Percentiles rank a stretch among this genome's conserved stretches.
Evolutionary conservation across 1,284 basidiomycete genomes (phyloP).

Genomic region (Volvariella surrecta): DNA sequence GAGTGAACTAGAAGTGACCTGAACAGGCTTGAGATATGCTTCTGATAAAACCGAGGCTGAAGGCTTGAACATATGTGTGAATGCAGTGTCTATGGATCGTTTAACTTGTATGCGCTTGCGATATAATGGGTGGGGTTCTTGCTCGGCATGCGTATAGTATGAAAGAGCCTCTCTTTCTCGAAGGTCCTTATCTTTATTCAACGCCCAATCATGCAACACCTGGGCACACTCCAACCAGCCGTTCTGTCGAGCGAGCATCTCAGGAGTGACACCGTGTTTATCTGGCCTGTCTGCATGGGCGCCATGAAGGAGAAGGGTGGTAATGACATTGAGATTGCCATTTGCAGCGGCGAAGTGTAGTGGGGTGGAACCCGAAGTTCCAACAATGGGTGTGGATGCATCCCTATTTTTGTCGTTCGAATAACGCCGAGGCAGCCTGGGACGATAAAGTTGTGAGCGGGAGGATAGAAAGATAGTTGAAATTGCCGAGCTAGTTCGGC

Average conservation of each 20-base stretch:
- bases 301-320: slow-evolving; percentile 71
- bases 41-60: slow-evolving; percentile 20
- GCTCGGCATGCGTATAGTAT: slow-evolving; percentile 17
- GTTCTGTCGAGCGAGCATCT: slow-evolving; percentile 59
- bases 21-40: slow-evolving; percentile 14
- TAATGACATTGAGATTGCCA: slow-evolving; percentile 71
- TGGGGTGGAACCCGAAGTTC: slow-evolving; percentile 79
- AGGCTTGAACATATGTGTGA: slow-evolving; percentile 44
- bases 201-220: slow-evolving; percentile 43
- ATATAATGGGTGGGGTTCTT: slow-evolving; percentile 16
- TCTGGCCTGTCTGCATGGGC: slow-evolving; percentile 73
- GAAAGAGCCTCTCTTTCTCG: slow-evolving; percentile 27
- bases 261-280: slow-evolving; percentile 82
- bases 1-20: too few relatives aligned
- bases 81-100: slow-evolving; percentile 53
- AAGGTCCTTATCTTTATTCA: slow-evolving; percentile 53
- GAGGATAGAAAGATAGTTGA: slow-evolving; percentile 7
- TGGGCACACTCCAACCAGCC: slow-evolving; percentile 61
- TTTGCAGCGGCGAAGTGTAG: slow-evolving; percentile 95
- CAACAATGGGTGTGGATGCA: slow-evolving; percentile 60
- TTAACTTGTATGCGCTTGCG: slow-evolving; percentile 47
- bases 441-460: slow-evolving; percentile 7
- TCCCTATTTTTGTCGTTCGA: slow-evolving; percentile 64
- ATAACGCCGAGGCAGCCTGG: slow-evolving; percentile 72
- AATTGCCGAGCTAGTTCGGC: too few relatives aligned